These are phyloP conservation scores for Mucor plumbeus DNA, from an alignment of 371 early-diverging fungal genomes.

Conservation along the genomic window DNA sequence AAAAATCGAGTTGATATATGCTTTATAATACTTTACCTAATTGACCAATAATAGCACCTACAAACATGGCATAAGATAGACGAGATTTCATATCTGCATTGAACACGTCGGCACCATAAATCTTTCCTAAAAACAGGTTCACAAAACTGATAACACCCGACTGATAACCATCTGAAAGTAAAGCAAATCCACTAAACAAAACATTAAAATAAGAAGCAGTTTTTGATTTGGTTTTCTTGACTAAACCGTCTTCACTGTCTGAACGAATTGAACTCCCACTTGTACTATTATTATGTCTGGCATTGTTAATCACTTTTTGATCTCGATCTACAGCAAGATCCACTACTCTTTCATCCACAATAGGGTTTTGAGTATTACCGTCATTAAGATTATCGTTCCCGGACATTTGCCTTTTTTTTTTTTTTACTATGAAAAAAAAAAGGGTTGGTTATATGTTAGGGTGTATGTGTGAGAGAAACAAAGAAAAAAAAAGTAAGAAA, in stretches of 20 bases:
- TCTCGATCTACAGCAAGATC: neutral
- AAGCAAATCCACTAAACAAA: constrained; percentile 49
- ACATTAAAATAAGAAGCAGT: constrained; percentile 46
- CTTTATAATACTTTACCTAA: constrained; percentile 30
- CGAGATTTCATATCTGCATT: constrained; percentile 41
- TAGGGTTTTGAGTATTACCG: neutral
- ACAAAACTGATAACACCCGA: constrained; percentile 50
- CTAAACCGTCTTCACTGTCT: constrained; percentile 1
- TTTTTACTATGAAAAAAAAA: too few species aligned
- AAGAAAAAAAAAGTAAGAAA: neutral
- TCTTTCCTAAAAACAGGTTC: constrained; percentile 38
- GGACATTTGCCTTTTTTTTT: neutral
- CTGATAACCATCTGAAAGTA: constrained; percentile 53
- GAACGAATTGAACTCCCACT: neutral
- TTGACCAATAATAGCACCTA: constrained; percentile 56
- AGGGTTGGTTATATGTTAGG: neutral
- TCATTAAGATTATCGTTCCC: neutral
- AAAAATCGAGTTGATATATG: neutral
- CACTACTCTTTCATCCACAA: neutral
- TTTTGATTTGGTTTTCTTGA: constrained; percentile 10
- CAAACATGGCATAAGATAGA: constrained; percentile 50
- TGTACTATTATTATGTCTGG: neutral
- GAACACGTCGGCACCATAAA: constrained; percentile 46
- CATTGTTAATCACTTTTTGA: neutral
- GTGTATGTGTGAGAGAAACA: neutral